phyloP scores from a whole-genome alignment of 495 filamentous ascomycete species.

The Tuber aestivum region DNA sequence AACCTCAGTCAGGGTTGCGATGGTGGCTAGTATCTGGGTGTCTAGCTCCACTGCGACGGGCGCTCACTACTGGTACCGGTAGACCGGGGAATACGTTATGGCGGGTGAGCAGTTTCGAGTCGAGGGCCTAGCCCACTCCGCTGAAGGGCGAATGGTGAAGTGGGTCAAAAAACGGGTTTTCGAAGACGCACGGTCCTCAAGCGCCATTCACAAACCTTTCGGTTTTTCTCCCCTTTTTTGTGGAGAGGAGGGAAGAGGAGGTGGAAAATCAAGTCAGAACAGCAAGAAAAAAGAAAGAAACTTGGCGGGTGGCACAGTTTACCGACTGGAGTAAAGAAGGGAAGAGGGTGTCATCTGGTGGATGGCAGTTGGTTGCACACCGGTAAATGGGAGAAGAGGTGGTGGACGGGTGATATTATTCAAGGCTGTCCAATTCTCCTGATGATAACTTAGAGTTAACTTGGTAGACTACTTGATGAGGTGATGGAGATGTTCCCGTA shows the following conservation, averaged over 20 bases:
- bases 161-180: constrained; percentile 1
- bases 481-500: neutral
- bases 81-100: neutral
- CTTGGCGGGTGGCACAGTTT: neutral
- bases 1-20: too few relatives aligned
- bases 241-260: neutral
- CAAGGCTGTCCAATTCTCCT: neutral
- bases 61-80: too few relatives aligned
- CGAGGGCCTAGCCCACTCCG: neutral
- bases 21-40: too few relatives aligned
- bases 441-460: neutral
- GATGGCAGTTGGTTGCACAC: neutral
- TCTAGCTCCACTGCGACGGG: too few relatives aligned
- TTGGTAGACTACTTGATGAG: neutral
- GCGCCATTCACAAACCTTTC: neutral
- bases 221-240: neutral
- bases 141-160: neutral
- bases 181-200: neutral
- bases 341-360: neutral
- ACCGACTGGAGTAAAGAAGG: neutral
- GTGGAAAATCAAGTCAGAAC: neutral
- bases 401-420: constrained; percentile 1
- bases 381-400: neutral
- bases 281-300: neutral
- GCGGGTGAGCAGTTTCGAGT: neutral